A percentile compares a stretch with the other conserved stretches of the same genome.
These are phyloP conservation scores for Coemansia erecta DNA, from an alignment of 192 early-diverging fungal species.

Conservation along the genomic window DNA sequence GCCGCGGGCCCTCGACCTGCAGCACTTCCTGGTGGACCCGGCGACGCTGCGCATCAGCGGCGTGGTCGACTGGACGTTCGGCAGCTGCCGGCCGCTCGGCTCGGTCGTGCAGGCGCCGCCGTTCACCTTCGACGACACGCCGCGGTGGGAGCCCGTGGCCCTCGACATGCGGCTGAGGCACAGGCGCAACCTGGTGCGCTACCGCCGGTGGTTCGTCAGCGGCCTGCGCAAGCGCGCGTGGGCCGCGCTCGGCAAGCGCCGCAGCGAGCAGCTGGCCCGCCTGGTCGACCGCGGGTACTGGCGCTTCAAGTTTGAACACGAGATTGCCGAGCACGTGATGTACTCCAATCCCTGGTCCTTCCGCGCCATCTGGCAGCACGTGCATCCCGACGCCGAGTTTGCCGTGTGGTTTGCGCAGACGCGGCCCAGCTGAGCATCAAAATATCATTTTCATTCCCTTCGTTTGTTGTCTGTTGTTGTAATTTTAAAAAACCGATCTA, in stretches of 20 bases:
- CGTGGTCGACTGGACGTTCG: constrained; percentile 41
- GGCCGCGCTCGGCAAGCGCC: constrained; percentile 15
- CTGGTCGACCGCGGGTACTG: constrained; percentile 39
- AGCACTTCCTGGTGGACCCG: constrained; percentile 27
- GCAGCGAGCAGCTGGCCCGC: constrained; percentile 16
- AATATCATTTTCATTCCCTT: not conserved
- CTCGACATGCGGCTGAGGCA: constrained; percentile 23
- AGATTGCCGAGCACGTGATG: constrained; percentile 24
- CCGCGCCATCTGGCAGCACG: constrained; percentile 37
- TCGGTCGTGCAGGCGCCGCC: constrained; percentile 37
- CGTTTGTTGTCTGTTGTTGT: not conserved
- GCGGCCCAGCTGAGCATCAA: constrained; percentile 6
- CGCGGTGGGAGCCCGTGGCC: constrained; percentile 35
- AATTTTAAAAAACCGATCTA: not conserved
- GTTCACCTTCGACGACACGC: constrained; percentile 45
- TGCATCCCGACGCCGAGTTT: constrained; percentile 26
- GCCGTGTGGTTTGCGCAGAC: constrained; percentile 36
- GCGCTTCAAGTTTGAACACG: constrained; percentile 43
- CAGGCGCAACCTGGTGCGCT: constrained; percentile 38
- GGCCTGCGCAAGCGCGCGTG: constrained; percentile 35
- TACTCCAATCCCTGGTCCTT: constrained; percentile 49
- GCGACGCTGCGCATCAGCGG: constrained; percentile 14
- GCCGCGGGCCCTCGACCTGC: constrained; percentile 37
- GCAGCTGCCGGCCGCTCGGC: constrained; percentile 22
- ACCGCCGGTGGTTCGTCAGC: constrained; percentile 39